Evolutionary conservation across 371 early-diverging fungal species (phyloP).

Genomic region (Mortierella sp.): DNA sequence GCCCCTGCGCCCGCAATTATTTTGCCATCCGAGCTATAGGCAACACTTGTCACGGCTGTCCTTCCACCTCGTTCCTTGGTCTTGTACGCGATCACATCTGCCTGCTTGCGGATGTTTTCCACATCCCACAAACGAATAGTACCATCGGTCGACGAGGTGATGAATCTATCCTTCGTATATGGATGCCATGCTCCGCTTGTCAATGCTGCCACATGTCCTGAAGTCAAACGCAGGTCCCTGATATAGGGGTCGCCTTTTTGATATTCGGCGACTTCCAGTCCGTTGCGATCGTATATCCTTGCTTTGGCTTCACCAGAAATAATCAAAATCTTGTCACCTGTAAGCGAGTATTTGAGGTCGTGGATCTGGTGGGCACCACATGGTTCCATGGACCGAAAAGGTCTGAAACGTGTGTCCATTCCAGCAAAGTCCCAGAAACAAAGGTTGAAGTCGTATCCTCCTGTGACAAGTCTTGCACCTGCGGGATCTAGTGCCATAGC

Average conservation of each 20-base stretch:
- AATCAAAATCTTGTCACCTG: conserved; percentile 84
- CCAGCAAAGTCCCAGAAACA: conserved; percentile 94
- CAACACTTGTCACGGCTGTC: conserved; percentile 70
- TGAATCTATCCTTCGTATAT: conserved; percentile 67
- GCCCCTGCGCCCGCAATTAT: conserved; percentile 67
- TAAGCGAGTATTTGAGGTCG: conserved; percentile 80
- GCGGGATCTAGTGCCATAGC: conserved; percentile 87
- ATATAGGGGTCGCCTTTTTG: conserved; percentile 96
- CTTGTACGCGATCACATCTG: conserved; percentile 81
- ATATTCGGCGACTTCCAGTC: conserved; percentile 75
- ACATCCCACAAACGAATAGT: conserved; percentile 93
- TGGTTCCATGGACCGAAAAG: conserved; percentile 87
- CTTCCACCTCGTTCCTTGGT: conserved; percentile 81
- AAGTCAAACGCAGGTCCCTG: conserved; percentile 86
- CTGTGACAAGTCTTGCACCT: conserved; percentile 83
- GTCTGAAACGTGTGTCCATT: conserved; percentile 82
- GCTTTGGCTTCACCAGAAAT: conserved; percentile 81
- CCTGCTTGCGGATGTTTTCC: conserved; percentile 76
- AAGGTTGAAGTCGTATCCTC: conserved; percentile 84
- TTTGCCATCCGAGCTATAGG: conserved; percentile 77
- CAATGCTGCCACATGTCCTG: conserved; percentile 89
- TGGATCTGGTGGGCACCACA: conserved; percentile 88
- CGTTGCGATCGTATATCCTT: conserved; percentile 86
- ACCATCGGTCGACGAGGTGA: conserved; percentile 87
- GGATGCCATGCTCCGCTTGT: conserved; percentile 91